phyloP scores from a whole-genome alignment of 352 stramenopile species.

The Pythium phragmitis region DNA sequence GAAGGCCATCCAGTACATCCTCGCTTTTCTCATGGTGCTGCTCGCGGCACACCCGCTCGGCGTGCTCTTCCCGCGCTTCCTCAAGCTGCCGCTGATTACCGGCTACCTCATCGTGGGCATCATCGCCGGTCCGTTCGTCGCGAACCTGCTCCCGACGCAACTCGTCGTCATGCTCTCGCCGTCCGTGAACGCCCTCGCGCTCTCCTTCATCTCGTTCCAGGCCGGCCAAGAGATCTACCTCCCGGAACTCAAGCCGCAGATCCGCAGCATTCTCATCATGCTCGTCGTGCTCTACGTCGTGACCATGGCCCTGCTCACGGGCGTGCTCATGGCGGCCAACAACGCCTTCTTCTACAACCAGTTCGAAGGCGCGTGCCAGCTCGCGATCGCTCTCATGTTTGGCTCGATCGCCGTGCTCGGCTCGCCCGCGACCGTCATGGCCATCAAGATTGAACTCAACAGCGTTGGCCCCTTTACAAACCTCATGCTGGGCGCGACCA shows the following conservation, averaged over 20 bases:
- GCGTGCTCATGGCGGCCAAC: slow-evolving; percentile 37
- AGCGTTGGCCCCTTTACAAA: slow-evolving; percentile 73
- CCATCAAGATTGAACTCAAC: slow-evolving; percentile 78
- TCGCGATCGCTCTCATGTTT: slow-evolving; percentile 73
- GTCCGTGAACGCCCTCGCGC: slow-evolving; percentile 55
- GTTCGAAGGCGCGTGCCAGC: slow-evolving; percentile 49
- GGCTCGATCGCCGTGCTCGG: slow-evolving; percentile 67
- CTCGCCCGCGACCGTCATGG: slow-evolving; percentile 69
- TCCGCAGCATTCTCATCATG: slow-evolving; percentile 57
- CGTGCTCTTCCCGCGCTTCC: slow-evolving; percentile 55
- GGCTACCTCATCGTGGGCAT: slow-evolving; percentile 69
- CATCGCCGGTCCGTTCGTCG: slow-evolving; percentile 53
- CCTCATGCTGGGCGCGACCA: slow-evolving; percentile 68
- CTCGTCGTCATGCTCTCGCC: slow-evolving; percentile 48
- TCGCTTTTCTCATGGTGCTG: slow-evolving; percentile 62
- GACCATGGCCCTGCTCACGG: slow-evolving; percentile 58
- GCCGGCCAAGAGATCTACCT: slow-evolving; percentile 75
- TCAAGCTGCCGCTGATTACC: slow-evolving; percentile 68
- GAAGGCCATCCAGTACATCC: slow-evolving; percentile 45
- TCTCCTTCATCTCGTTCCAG: slow-evolving; percentile 82
- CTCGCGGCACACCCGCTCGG: slow-evolving; percentile 59
- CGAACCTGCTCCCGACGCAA: slow-evolving; percentile 41
- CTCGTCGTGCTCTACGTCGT: slow-evolving; percentile 53
- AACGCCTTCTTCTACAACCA: slow-evolving; percentile 62
- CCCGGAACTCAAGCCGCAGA: slow-evolving; percentile 58